phyloP scores from a whole-genome alignment of 306 rosid genomes.

The Quercus parvula region DNA sequence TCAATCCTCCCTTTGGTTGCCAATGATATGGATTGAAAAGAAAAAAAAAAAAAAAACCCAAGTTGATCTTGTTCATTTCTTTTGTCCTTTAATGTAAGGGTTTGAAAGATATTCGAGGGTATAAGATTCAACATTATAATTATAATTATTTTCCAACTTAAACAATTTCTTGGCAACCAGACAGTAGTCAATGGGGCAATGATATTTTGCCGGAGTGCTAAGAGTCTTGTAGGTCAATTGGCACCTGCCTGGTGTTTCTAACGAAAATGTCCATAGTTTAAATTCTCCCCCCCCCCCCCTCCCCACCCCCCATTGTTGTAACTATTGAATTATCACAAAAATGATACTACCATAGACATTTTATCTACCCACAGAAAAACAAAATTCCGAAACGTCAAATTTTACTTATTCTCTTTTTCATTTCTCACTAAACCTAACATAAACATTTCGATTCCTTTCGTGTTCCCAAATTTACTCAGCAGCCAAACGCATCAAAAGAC shows the following conservation, averaged over 20 bases:
- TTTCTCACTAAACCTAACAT: not conserved
- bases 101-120: not conserved
- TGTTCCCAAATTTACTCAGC: not conserved
- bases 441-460: not conserved
- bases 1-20: slow-evolving; percentile 6
- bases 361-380: not conserved
- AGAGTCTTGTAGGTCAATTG: too few species aligned
- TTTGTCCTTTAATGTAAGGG: not conserved
- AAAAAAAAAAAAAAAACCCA: not conserved
- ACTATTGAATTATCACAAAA: not conserved
- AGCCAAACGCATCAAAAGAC: not conserved
- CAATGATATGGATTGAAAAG: not conserved
- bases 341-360: not conserved
- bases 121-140: not conserved
- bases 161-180: not conserved
- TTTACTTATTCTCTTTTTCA: not conserved
- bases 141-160: not conserved
- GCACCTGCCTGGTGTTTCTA: too few species aligned
- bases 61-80: not conserved
- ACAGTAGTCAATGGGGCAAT: too few species aligned
- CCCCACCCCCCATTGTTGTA: too few species aligned
- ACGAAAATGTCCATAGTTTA: too few species aligned
- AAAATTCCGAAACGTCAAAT: not conserved
- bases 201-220: too few species aligned
- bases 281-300: too few species aligned